Evolutionary conservation across 768 basidiomycete genomes (phyloP), one percentile per base, ranked within the genome.

Genomic region (Cystofilobasidium bisporidii): DNA sequence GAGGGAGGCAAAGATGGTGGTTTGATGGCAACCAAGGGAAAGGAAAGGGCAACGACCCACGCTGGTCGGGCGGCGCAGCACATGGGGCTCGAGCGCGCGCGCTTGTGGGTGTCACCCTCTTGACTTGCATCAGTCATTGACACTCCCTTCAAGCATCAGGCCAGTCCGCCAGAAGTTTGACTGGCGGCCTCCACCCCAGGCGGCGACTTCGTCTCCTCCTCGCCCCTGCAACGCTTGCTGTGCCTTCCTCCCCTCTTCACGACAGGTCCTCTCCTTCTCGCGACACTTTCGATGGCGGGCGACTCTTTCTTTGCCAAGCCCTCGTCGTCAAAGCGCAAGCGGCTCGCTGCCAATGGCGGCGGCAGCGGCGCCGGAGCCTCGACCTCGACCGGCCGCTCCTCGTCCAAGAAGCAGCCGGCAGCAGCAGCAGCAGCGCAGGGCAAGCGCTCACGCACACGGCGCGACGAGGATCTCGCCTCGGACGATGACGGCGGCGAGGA

Each of bases 391-490:
- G 33, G 60, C 28, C 12, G 61, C 30, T n/a, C 62, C 33, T 6
- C 47, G n/a, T 24, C n/a, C 57, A 17, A n/a, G 20, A 2, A 26
- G 17, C 8, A 3, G 43, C 60, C 38, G 36, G 26, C 32, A 28
- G 26, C 3, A n/a, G n/a, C n/a, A n/a, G 2, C 33, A 41, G 30
- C 59, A 0, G 47, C 48, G 17, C 28, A 30, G 6, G 26, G 33
- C 18, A n/a, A 38, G 24, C 36, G 36, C 0, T 28, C 20, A 12
- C 59, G 56, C 38, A 58, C 40, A 33, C 50, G 47, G 40, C 28
- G 65, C 32, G 74, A 75, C 66, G 75, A 75, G 41, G 72, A 74
- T 18, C 69, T 75, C 10, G 71, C 72, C 0, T 73, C 72, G 36
- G 36, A 36, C 0, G 74, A 43, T 15, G 43, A 75, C 56, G 73